A percentile compares a stretch with the other conserved stretches of the same genome.
phyloP scores from a whole-genome alignment of 352 stramenopile genomes.

The Globisporangium splendens region DNA sequence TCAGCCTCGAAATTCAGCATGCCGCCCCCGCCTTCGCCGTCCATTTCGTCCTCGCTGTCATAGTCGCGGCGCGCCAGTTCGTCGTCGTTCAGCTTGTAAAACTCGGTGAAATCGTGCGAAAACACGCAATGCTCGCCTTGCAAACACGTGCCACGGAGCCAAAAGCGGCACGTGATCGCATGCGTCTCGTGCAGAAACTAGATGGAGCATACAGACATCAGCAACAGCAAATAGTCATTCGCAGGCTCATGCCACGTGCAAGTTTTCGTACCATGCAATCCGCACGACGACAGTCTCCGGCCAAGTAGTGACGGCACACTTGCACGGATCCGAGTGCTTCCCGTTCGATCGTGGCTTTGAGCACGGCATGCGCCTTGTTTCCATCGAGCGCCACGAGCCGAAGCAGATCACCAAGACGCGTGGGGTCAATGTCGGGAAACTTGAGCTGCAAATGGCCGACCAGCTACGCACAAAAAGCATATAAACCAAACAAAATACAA shows the following conservation, averaged over 20 bases:
- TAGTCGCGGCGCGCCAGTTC: conserved; percentile 47
- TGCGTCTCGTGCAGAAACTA: conserved; percentile 86
- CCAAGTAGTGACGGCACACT: conserved; percentile 81
- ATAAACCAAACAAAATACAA: background rate
- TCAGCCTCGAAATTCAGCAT: conserved; percentile 62
- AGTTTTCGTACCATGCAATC: conserved; percentile 75
- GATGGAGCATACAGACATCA: conserved; percentile 4
- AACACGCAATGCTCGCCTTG: conserved; percentile 81
- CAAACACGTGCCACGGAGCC: conserved; percentile 74
- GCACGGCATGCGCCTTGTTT: conserved; percentile 67
- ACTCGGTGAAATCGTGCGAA: conserved; percentile 77
- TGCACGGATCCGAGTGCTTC: conserved; percentile 65
- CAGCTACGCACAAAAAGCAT: conserved; percentile 33
- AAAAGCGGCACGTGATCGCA: conserved; percentile 82
- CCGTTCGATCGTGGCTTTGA: conserved; percentile 73
- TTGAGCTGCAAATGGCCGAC: conserved; percentile 81
- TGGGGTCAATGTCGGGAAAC: conserved; percentile 76
- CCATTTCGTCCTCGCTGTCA: conserved; percentile 74
- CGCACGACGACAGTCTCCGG: conserved; percentile 74
- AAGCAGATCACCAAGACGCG: conserved; percentile 69
- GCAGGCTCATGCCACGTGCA: background rate
- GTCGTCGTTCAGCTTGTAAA: conserved; percentile 56
- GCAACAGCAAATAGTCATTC: background rate
- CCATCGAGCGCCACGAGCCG: conserved; percentile 68
- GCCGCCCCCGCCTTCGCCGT: conserved; percentile 26